Evolutionary conservation across 495 filamentous ascomycete genomes (phyloP), one percentile per base, ranked within the genome.

Genomic region (Penicillium mononematosum): DNA sequence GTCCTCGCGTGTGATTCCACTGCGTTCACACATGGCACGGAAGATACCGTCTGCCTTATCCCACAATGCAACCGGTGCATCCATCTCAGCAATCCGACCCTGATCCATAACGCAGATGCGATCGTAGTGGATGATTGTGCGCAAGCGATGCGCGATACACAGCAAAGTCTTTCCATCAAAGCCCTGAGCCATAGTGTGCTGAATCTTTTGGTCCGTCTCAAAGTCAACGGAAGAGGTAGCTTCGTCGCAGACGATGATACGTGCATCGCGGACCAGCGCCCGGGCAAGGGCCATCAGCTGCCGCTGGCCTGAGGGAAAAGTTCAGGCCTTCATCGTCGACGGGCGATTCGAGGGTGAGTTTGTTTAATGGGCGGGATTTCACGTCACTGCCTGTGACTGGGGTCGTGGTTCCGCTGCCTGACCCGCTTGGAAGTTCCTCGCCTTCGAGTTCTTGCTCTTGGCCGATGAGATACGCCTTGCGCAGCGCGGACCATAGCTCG

Each of bases 291-390:
- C 93, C 89, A 98, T 95, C 14, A 97, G 84, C 65, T 98, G 93
- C 4, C 93, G 85, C 74, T 98, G 93, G 1, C 94, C 93, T n/a
- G n/a, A 97, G 85, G 1, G 89, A 94, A 77, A 95, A 98, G 72
- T 97, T 98, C 39, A 94, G 76, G 0, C 93, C 93, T 75, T 96
- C 93, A 64, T 96, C 92, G 57, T 96, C 91, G n/a, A 97, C 91
- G 8, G 82, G 59, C 11, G 81, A 83, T 68, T 97, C 94, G 36
- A 98, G 85, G 50, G 90, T 88, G 53, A 98, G 88, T 41, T 87
- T 84, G 16, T 68, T 65, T 27, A 56, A 17, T 1, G 36, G 58
- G 16, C 63, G 55, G 22, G 58, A 36, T 20, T 63, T 66, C 14
- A 48, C 17, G 19, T 63, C 62, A 31, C 16, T 17, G n/a, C n/a